These are phyloP conservation scores for Farysia itapuensis DNA, from an alignment of 1,284 basidiomycete genomes.

Conservation along the genomic window DNA sequence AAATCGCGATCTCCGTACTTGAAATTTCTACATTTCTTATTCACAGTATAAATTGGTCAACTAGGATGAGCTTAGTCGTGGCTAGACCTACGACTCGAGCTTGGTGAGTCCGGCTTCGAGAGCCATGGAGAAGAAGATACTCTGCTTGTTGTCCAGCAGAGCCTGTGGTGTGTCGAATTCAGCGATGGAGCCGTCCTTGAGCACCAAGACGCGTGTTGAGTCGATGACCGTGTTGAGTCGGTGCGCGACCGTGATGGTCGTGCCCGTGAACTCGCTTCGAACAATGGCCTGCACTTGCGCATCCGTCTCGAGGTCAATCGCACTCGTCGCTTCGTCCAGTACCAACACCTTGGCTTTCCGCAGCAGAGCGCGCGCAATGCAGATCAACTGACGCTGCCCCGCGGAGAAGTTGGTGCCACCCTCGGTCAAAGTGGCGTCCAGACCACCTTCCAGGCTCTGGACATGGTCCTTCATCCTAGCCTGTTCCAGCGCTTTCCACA, in stretches of 20 bases:
- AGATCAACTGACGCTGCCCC: conserved; percentile 70
- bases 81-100: conserved; percentile 20
- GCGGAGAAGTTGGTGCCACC: conserved; percentile 77
- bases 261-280: conserved; percentile 62
- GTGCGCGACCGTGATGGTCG: conserved; percentile 66
- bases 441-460: conserved; percentile 69
- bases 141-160: conserved; percentile 66
- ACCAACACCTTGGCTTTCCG: conserved; percentile 76
- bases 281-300: conserved; percentile 80
- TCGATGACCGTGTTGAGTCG: conserved; percentile 88
- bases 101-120: conserved; percentile 53
- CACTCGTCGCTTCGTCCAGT: conserved; percentile 75
- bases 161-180: conserved; percentile 74
- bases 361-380: conserved; percentile 59
- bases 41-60: too few relatives aligned
- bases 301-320: conserved; percentile 83
- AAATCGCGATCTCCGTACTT: too few relatives aligned
- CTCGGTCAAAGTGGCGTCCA: conserved; percentile 77
- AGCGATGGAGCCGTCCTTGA: conserved; percentile 74
- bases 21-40: too few relatives aligned
- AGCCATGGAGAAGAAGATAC: conserved; percentile 58
- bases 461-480: conserved; percentile 73
- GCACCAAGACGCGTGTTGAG: conserved; percentile 78
- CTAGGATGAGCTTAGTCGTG: not conserved
- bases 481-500: conserved; percentile 79